Percentiles rank a stretch among this genome's conserved stretches.
Evolutionary conservation across 2,329 filamentous ascomycete species (phyloP).

Genomic region (Canariomyces notabilis): DNA sequence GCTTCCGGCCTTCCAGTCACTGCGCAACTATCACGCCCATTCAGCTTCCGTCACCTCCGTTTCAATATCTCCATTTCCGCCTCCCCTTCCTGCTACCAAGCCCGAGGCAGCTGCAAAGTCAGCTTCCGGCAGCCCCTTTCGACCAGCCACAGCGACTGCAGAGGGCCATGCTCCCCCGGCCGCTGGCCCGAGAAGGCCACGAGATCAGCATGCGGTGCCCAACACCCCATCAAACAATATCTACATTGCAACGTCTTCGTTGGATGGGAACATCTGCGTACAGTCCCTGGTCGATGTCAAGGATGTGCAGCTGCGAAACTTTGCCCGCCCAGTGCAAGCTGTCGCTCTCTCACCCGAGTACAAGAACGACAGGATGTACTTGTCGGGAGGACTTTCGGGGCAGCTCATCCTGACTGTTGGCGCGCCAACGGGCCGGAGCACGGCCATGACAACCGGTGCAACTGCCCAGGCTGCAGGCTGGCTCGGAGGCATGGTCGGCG

Average conservation of each 20-base stretch:
- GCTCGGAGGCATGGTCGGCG: slow-evolving; percentile 82
- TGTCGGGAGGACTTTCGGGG: slow-evolving; percentile 86
- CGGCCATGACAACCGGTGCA: slow-evolving; percentile 81
- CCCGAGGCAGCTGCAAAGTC: slow-evolving; percentile 37
- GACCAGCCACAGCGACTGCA: slow-evolving; percentile 36
- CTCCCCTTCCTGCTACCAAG: slow-evolving; percentile 43
- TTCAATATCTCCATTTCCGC: slow-evolving; percentile 81
- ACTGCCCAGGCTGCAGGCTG: slow-evolving; percentile 83
- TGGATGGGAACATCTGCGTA: slow-evolving; percentile 93
- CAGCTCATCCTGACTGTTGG: slow-evolving; percentile 82
- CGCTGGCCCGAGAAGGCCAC: slow-evolving; percentile 46
- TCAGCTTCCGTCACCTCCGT: slow-evolving; percentile 84
- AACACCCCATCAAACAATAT: slow-evolving; percentile 84
- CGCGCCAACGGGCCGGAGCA: slow-evolving; percentile 73
- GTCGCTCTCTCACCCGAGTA: slow-evolving; percentile 94
- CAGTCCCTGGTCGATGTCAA: slow-evolving; percentile 81
- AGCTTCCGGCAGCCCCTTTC: slow-evolving; percentile 31
- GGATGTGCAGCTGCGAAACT: slow-evolving; percentile 88
- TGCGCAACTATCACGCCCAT: slow-evolving; percentile 89
- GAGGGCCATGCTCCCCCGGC: slow-evolving; percentile 43
- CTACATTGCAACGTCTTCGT: slow-evolving; percentile 86
- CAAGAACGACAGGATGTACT: slow-evolving; percentile 79
- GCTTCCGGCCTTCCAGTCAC: slow-evolving; percentile 71
- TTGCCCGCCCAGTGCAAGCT: slow-evolving; percentile 84
- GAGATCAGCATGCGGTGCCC: slow-evolving; percentile 54